Evolutionary conservation across 2,329 filamentous ascomycete genomes (phyloP).

Genomic region (Hymenoscyphus linearis): DNA sequence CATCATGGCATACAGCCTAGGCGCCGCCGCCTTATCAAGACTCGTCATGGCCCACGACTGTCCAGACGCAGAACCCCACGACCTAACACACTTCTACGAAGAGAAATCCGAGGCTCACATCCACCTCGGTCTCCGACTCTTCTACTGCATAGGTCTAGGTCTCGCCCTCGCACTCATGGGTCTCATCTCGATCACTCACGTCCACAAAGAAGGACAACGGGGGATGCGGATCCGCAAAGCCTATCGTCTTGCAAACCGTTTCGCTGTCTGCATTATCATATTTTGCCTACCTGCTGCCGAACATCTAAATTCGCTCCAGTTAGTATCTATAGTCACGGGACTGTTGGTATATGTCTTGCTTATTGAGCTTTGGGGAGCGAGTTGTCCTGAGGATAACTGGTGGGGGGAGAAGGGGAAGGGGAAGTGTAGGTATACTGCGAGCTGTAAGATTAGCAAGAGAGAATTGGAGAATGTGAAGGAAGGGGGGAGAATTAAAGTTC

Average conservation of each 20-base stretch:
- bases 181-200: slow-evolving; percentile 35
- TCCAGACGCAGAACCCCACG: slow-evolving; percentile 40
- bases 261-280: slow-evolving; percentile 45
- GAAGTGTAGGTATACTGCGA: slow-evolving; percentile 38
- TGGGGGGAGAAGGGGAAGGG: slow-evolving; percentile 36
- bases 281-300: slow-evolving; percentile 50
- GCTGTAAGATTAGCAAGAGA: slow-evolving; percentile 34
- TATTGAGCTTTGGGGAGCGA: slow-evolving; percentile 46
- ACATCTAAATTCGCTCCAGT: slow-evolving; percentile 39
- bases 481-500: slow-evolving; percentile 21
- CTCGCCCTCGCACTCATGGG: slow-evolving; percentile 49
- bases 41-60: slow-evolving; percentile 55
- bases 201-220: slow-evolving; percentile 47
- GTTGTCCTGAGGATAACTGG: slow-evolving; percentile 41
- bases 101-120: slow-evolving; percentile 46
- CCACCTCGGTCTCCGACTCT: slow-evolving; percentile 51
- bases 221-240: slow-evolving; percentile 38
- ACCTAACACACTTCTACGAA: slow-evolving; percentile 47
- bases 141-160: slow-evolving; percentile 58
- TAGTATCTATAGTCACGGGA: slow-evolving; percentile 42
- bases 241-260: slow-evolving; percentile 49
- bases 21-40: slow-evolving; percentile 51
- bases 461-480: slow-evolving; percentile 32
- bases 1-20: slow-evolving; percentile 57
- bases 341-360: slow-evolving; percentile 42